Base-by-base conservation (phyloP, 148 eudicot species). In the Nepenthes mirabilis region DNA sequence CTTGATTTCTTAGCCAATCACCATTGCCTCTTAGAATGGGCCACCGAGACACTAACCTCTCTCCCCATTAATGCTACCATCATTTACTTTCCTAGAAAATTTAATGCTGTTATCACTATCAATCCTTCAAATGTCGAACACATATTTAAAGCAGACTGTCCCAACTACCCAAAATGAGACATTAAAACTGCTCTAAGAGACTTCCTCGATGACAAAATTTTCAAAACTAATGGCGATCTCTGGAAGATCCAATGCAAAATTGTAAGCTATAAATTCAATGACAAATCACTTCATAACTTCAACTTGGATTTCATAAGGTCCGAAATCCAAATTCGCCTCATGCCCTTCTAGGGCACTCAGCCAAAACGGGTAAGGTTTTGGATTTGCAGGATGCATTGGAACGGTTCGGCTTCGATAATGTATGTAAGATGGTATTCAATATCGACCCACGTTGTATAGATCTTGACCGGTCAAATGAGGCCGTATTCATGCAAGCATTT, bases 1-100 rank as follows among this genome's bases (percentile, higher is more conserved):
- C 60, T 78, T 0, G 73, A 67, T 7, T 71, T 80, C 55, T 11
- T 78, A 62, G 6, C 37, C 3, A 83, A 83, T 67, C 79, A 79
- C 13, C 75, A 73, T 43, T 73, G 79, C 35, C 68, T 83, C 59
- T 85, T 78, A 40, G 88, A 83, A 58, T 83, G 88, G 80, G 70
- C 68, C 7, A 2, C 80, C 37, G 67, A 60, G 34, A 58, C 71
- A 66, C 57, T 68, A 14, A 34, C 61, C 47, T 1, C 67, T 62
- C 10, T 62, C 48, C 65, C 73, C 10, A 45, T 68, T 12, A 65
- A 61, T 49, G 72, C 73, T n/a, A 47, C 69, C 52, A 63, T 68
- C 54, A 69, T 72, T 35, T 56, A 59, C 59, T 71, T 71, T 14
- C 5, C 59, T 14, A 60, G 68, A 66, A 63, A 65, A 33, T 66